Base-by-base conservation (phyloP, 1,284 basidiomycete species). In the Grifola frondosa region DNA sequence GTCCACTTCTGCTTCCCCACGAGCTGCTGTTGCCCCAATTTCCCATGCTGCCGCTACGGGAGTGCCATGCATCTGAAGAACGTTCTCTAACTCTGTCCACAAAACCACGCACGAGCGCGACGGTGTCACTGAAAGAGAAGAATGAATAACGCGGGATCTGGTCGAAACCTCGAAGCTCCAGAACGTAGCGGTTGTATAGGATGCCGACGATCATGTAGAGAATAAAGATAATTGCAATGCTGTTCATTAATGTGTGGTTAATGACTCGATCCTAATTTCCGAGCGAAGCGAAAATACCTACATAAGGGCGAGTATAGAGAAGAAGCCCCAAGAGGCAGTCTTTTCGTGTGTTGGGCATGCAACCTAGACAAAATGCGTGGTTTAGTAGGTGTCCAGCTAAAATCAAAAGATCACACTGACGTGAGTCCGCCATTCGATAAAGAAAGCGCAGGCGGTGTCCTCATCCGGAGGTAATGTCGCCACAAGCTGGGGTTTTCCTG, bases 361-460 rank as follows among this genome's bases (percentile, higher is more conserved):
- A 59, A 72, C 73, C 84, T 85, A 44, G 15, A 40, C 2, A 33
- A 28, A 26, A 26, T 22, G 17, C 11, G 26, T 24, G 37, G 13
- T 32, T 52, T 21, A 42, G 36, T 23, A n/a, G n/a, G n/a, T n/a
- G n/a, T 11, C 17, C 31, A 38, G 46, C 5, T 44, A 31, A 23
- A n/a, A 47, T 44, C 30, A 42, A 46, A 7, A 35, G 21, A 35
- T 29, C 41, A 39, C 43, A 32, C 75, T 58, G 50, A 86, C 87
- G 53, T 77, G 77, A 16, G 81, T 88, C 44, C 74, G 71, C 85
- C 83, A 89, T 66, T 90, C 85, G 34, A 87, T 63, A 42, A 81
- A 75, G 60, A 80, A 90, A 16, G 77, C 75, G 60, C 84, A 90
- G 13, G 77, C 79, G 10, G 60, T 61, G 6, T 80, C 75, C 34